Base-by-base conservation (phyloP, 2,329 filamentous ascomycete genomes). In the Penicillium sp. region DNA sequence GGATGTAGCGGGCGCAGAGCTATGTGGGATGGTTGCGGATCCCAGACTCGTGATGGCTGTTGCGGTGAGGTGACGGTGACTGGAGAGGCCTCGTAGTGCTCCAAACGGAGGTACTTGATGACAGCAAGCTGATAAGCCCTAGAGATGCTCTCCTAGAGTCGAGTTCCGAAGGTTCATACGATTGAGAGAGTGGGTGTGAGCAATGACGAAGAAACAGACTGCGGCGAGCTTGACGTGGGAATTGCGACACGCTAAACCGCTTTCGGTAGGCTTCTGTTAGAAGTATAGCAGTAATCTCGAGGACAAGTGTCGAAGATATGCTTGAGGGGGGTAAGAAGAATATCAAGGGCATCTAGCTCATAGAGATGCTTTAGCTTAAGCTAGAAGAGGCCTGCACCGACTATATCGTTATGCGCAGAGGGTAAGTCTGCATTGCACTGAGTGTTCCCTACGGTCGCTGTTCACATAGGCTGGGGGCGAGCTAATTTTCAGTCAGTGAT, bases 181-280 rank as follows among this genome's bases (percentile, higher is more conserved):
- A 48, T 48, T 31, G 35, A 45, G 50, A 31, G 20, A 86, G 83
- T 67, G 86, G 1, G 31, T 8, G 31, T 31, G 6, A 31, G 31
- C 31, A 31, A 31, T 88, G 35, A 88, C 86, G 65, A 73, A 88
- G 15, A 83, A 49, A 35, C 22, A 50, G 45, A 41, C 14, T 43
- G 22, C 38, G 17, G 31, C 38, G 55, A 57, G 25, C 37, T 17
- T 5, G n/a, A 31, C 25, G 31, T 35, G 20, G 20, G 55, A 11
- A 39, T 54, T 47, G 60, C 56, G 52, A 54, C 50, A 54, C 61
- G 56, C 61, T 63, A 63, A 57, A 53, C 55, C 25, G 20, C 57
- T 59, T 55, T 31, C 53, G 61, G 48, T 37, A 42, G 28, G 25
- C 15, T 12, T 35, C 5, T 47, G 22, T n/a, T 31, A 1, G 17